phyloP scores from a whole-genome alignment of 805 yeast genomes.

The Candida ponderosae region DNA sequence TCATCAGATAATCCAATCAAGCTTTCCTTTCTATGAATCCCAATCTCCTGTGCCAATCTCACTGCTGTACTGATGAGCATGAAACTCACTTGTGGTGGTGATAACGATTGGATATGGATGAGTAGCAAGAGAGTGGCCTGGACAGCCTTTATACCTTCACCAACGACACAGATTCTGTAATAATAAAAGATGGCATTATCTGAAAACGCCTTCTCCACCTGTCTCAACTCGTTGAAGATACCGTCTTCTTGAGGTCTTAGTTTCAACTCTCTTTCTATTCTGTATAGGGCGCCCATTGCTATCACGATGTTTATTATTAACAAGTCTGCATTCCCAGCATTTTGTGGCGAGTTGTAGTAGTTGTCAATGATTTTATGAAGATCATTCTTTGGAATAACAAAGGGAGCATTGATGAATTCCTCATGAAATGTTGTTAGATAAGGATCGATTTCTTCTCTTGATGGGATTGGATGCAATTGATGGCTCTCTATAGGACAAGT shows the following conservation, averaged over 20 bases:
- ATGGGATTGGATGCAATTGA: slow-evolving; percentile 1
- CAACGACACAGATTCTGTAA: slow-evolving; percentile 35
- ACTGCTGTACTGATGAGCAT: slow-evolving; percentile 34
- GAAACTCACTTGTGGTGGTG: slow-evolving; percentile 32
- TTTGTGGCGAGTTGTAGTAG: not conserved
- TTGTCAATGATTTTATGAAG: not conserved
- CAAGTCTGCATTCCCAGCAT: not conserved
- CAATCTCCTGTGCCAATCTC: slow-evolving; percentile 44
- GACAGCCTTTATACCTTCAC: slow-evolving; percentile 40
- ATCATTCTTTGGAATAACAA: not conserved
- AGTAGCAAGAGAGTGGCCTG: slow-evolving; percentile 41
- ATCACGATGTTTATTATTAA: not conserved
- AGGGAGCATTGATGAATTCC: not conserved
- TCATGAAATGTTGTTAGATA: not conserved
- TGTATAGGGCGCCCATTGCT: not conserved
- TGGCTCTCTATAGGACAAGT: slow-evolving; percentile 1
- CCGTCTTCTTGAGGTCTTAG: not conserved
- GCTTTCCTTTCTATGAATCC: slow-evolving; percentile 40
- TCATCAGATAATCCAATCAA: slow-evolving; percentile 24
- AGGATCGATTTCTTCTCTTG: not conserved
- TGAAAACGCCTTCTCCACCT: slow-evolving; percentile 2
- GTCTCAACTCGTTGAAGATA: not conserved
- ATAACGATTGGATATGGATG: slow-evolving; percentile 21
- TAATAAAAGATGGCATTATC: slow-evolving; percentile 38
- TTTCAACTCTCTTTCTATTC: not conserved